Evolutionary conservation across 306 rosid genomes (phyloP).

Genomic region (Prunus davidiana): DNA sequence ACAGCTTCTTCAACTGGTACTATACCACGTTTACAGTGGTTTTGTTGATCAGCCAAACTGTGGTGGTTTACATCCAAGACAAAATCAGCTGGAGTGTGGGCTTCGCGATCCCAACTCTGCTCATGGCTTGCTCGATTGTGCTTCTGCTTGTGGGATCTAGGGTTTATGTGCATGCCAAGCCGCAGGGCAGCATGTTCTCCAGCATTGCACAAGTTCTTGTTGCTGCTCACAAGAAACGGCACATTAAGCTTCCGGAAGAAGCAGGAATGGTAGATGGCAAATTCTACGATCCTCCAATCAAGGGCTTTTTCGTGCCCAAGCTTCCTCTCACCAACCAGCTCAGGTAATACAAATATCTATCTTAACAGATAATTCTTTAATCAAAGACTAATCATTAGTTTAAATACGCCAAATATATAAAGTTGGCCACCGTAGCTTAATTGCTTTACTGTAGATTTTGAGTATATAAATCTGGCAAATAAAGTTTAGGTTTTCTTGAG

Average conservation of each 20-base stretch:
- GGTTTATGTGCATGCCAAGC: constrained; percentile 44
- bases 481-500: not conserved
- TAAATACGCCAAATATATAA: not conserved
- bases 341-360: constrained; percentile 36
- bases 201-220: constrained; percentile 41
- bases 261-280: not conserved
- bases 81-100: constrained; percentile 71
- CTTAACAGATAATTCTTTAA: not conserved
- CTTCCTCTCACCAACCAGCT: constrained; percentile 54
- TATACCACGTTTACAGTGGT: constrained; percentile 43
- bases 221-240: constrained; percentile 60
- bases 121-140: constrained; percentile 49
- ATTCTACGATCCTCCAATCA: constrained; percentile 54
- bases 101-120: constrained; percentile 51
- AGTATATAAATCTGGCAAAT: not conserved
- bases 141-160: constrained; percentile 44
- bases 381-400: not conserved
- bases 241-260: constrained; percentile 32
- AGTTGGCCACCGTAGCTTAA: not conserved
- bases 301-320: constrained; percentile 21
- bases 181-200: constrained; percentile 59
- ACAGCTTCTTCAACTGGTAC: constrained; percentile 73
- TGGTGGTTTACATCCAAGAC: constrained; percentile 66
- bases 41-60: constrained; percentile 38
- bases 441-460: not conserved